Evolutionary conservation across 78 protist species (phyloP), one percentile per base, ranked within the genome.

Genomic region (Guillardia theta): DNA sequence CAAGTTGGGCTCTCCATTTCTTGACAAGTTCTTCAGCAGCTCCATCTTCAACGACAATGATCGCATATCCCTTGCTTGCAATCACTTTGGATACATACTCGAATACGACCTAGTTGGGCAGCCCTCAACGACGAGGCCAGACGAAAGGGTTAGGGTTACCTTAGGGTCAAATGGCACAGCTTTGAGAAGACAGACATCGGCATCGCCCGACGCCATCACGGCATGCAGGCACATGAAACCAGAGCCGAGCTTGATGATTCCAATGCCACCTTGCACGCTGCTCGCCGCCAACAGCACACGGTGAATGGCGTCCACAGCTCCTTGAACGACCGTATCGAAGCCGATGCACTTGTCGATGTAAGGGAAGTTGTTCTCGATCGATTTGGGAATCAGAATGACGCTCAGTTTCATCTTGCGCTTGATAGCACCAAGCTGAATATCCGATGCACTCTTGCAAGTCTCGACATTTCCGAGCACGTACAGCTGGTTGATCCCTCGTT

Each of bases 291-390:
- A 10, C 41, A 78, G 50, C 10, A 43, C 48, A 27, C 48, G 18
- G 50, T 78, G 50, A 30, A 78, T 78, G 24, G 90, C 90, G 18
- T 78, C 90, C 24, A 78, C 90, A 5, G 90, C 90, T 0, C 90
- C 90, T 50, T 78, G 90, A 6, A 78, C 90, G 50, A 78, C 90
- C 19, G 90, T 78, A 30, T 78, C 90, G 48, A 78, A 78, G 90
- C 90, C 90, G 90, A 78, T 78, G 90, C 90, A 78, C 90, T 78
- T 78, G 90, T 78, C 90, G 90, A 78, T 78, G 88, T 21, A 78
- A 30, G 90, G 90, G 90, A 78, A 78, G 90, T 78, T 78, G 90
- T 78, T 78, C 90, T 78, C 53, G n/a, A 78, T 37, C 19, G 50
- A 43, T 50, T 78, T 78, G 45, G 90, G 90, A 18, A 78, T 78